A percentile compares a stretch with the other conserved stretches of the same genome.
Evolutionary conservation across 2,329 filamentous ascomycete genomes (phyloP).

Genomic region (Xylariaceae sp.): DNA sequence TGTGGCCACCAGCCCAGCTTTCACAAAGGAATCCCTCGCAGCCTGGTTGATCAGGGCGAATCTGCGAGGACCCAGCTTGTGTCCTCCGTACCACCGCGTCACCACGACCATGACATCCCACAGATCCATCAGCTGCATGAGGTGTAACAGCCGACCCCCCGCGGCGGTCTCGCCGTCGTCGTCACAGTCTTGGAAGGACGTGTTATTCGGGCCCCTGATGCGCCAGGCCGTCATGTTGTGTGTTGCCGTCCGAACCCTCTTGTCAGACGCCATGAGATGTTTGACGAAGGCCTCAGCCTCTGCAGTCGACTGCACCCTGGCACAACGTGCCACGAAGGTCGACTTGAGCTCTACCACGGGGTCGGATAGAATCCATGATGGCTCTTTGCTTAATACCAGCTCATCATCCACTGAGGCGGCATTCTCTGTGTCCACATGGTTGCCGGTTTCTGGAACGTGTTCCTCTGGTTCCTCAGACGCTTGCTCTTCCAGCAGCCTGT

Average conservation of each 20-base stretch:
- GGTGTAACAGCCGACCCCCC: conserved; percentile 74
- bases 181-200: conserved; percentile 79
- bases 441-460: conserved; percentile 21
- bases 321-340: conserved; percentile 75
- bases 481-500: conserved; percentile 37
- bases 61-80: conserved; percentile 79
- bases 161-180: conserved; percentile 95
- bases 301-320: conserved; percentile 60
- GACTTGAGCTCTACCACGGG: conserved; percentile 77
- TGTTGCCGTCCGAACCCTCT: conserved; percentile 76
- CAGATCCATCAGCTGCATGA: conserved; percentile 91
- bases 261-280: conserved; percentile 75
- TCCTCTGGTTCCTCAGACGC: conserved; percentile 26
- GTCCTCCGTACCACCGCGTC: conserved; percentile 89
- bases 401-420: conserved; percentile 4
- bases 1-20: conserved; percentile 58
- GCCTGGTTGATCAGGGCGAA: conserved; percentile 87
- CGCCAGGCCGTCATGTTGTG: conserved; percentile 97
- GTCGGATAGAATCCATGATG: conserved; percentile 69
- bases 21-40: conserved; percentile 77
- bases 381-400: conserved; percentile 30
- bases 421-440: conserved; percentile 9
- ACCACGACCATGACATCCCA: conserved; percentile 94
- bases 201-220: conserved; percentile 57
- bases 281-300: conserved; percentile 67